Evolutionary conservation across 176 grass and related monocot genomes (phyloP).

Genomic region (Olyra latifolia): DNA sequence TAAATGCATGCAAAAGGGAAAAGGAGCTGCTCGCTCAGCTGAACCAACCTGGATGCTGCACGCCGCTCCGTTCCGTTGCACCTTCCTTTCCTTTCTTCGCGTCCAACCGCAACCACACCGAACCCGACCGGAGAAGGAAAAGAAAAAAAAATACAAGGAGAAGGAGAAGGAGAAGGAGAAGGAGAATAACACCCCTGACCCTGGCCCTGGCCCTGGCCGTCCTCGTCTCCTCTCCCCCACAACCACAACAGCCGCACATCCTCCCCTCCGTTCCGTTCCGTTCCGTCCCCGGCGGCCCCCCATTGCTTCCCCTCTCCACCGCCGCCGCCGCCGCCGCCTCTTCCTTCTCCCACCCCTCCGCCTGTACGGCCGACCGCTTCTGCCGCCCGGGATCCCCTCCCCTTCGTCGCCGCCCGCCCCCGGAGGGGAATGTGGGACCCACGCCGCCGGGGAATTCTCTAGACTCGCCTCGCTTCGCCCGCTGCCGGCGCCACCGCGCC

Average conservation of each 20-base stretch:
- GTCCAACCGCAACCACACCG: too few species aligned
- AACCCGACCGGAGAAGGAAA: too few species aligned
- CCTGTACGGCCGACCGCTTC: slow-evolving; percentile 13
- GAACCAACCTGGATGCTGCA: too few species aligned
- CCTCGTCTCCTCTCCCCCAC: background rate
- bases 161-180: too few species aligned
- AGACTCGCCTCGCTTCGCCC: background rate
- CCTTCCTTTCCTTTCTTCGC: too few species aligned
- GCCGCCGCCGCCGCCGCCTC: background rate
- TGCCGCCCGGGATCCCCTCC: background rate
- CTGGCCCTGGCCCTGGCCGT: too few species aligned
- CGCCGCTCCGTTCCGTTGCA: too few species aligned
- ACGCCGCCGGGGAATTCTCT: slow-evolving; percentile 12
- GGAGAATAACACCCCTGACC: too few species aligned
- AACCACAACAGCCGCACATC: background rate
- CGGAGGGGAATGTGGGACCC: slow-evolving; percentile 59
- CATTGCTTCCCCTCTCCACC: background rate
- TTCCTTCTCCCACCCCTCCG: background rate
- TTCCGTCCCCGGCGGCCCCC: slow-evolving; percentile 20
- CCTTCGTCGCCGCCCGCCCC: background rate
- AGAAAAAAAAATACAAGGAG: too few species aligned
- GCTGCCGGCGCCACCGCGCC: background rate
- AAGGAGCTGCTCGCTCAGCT: too few species aligned
- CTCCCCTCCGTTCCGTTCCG: slow-evolving; percentile 35
- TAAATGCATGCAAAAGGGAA: too few species aligned